Conservation (phyloP, 805 yeast species). For the Kurtzmaniella fragi region DNA sequence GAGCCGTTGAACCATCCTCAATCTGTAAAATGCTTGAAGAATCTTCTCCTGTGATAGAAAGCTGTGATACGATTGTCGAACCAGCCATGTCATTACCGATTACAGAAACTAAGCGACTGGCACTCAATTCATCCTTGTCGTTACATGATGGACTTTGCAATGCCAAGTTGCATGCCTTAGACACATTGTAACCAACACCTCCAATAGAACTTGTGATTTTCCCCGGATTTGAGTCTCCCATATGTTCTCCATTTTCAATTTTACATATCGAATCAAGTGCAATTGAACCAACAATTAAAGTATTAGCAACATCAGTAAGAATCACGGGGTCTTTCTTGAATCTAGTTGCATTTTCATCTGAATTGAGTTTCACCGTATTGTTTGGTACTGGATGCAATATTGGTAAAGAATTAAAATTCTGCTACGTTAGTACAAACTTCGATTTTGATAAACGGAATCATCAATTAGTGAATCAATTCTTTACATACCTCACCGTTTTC, state of each 20-base stretch:
- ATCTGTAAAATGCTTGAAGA: slow-evolving; percentile 35
- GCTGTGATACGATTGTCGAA: slow-evolving; percentile 22
- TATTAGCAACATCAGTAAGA: slow-evolving; percentile 10
- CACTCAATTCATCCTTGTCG: slow-evolving; percentile 11
- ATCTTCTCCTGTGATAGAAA: slow-evolving; percentile 24
- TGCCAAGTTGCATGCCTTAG: slow-evolving; percentile 50
- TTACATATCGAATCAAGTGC: slow-evolving; percentile 70
- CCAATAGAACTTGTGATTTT: slow-evolving; percentile 54
- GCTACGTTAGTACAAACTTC: too few relatives aligned
- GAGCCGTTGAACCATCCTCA: slow-evolving; percentile 46
- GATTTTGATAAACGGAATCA: background rate
- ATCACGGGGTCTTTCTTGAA: background rate
- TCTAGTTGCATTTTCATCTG: background rate
- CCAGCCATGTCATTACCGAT: slow-evolving; percentile 62
- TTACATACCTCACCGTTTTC: slow-evolving; percentile 15
- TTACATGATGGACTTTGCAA: slow-evolving; percentile 4
- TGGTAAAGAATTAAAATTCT: slow-evolving; percentile 1
- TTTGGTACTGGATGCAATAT: background rate
- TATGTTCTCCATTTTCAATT: slow-evolving; percentile 18
- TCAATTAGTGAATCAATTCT: slow-evolving; percentile 2
- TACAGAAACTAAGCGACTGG: slow-evolving; percentile 47
- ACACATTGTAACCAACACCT: slow-evolving; percentile 82
- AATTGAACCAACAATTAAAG: slow-evolving; percentile 65
- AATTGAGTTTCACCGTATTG: background rate
- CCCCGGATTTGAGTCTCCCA: slow-evolving; percentile 75